Conservation (phyloP, 345 rosid species). For the Erysimum cheiranthoides region DNA sequence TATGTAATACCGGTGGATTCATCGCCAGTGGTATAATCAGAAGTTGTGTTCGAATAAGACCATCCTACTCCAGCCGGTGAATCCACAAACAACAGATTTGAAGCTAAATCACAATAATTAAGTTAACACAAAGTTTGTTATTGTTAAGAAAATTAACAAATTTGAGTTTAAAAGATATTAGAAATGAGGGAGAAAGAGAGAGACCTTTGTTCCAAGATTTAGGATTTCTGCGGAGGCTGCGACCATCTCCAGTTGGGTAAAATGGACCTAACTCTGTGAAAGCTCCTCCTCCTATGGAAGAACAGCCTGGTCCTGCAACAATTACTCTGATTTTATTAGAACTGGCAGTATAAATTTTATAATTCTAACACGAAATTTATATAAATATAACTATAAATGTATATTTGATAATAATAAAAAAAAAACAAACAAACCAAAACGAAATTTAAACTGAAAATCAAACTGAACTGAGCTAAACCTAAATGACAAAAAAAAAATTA, state of each 20-base stretch:
- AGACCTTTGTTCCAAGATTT: constrained; percentile 97
- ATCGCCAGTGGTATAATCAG: constrained; percentile 79
- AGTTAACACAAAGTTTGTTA: not conserved
- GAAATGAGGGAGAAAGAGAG: not conserved
- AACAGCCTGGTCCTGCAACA: constrained; percentile 88
- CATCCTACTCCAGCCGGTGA: constrained; percentile 99
- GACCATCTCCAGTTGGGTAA: constrained; percentile 81
- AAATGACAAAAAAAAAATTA: not conserved
- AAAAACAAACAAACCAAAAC: too few relatives aligned
- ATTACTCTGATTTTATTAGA: too few relatives aligned
- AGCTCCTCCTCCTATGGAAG: constrained; percentile 95
- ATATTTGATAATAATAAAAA: too few relatives aligned
- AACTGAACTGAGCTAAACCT: not conserved
- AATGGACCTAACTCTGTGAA: constrained; percentile 96
- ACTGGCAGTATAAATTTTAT: too few relatives aligned
- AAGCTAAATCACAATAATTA: constrained; percentile 52
- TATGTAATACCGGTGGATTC: constrained; percentile 62
- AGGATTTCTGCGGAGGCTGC: constrained; percentile 71
- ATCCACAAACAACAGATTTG: constrained; percentile 89
- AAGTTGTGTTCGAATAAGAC: constrained; percentile 86
- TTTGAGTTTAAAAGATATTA: not conserved
- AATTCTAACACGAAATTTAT: too few relatives aligned
- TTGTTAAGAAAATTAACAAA: not conserved
- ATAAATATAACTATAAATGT: too few relatives aligned
- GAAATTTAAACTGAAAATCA: not conserved